These are phyloP conservation scores for Lactifluus hygrophoroides DNA, from an alignment of 768 basidiomycete species.

Conservation along the genomic window DNA sequence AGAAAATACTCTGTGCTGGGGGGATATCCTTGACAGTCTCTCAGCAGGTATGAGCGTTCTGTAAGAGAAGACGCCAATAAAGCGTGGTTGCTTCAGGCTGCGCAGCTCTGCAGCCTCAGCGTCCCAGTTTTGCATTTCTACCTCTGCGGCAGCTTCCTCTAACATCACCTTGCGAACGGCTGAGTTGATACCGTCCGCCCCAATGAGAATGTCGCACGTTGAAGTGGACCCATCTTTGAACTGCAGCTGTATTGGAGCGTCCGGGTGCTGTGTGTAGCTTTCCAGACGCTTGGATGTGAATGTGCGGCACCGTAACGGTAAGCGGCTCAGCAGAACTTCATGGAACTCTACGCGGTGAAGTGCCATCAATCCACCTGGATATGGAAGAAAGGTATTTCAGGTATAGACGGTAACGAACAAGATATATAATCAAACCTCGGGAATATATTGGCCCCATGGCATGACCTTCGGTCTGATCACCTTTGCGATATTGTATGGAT, in stretches of 20 bases:
- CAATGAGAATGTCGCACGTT: slow-evolving; percentile 56
- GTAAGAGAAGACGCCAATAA: slow-evolving; percentile 54
- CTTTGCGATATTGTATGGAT: slow-evolving; percentile 49
- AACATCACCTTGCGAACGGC: slow-evolving; percentile 34
- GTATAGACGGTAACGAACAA: neutral
- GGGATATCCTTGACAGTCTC: slow-evolving; percentile 33
- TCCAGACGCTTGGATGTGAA: slow-evolving; percentile 51
- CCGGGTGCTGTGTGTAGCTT: slow-evolving; percentile 39
- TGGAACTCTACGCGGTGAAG: slow-evolving; percentile 69
- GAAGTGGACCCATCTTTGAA: slow-evolving; percentile 57
- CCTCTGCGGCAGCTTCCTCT: slow-evolving; percentile 23
- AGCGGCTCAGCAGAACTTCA: slow-evolving; percentile 40
- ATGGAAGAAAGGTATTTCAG: neutral
- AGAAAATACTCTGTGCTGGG: slow-evolving; percentile 41
- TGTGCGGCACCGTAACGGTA: slow-evolving; percentile 36
- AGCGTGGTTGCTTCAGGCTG: slow-evolving; percentile 39
- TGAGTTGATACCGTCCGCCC: slow-evolving; percentile 63
- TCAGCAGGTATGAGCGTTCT: slow-evolving; percentile 50
- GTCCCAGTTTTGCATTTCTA: slow-evolving; percentile 31
- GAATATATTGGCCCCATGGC: slow-evolving; percentile 46
- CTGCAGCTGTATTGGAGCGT: slow-evolving; percentile 36
- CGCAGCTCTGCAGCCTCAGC: slow-evolving; percentile 35
- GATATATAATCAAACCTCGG: slow-evolving; percentile 36
- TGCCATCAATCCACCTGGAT: slow-evolving; percentile 25
- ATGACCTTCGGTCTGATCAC: slow-evolving; percentile 48